Evolutionary conservation across 202 grass and related monocot genomes (phyloP).

Genomic region (Hordeum pubiflorum): DNA sequence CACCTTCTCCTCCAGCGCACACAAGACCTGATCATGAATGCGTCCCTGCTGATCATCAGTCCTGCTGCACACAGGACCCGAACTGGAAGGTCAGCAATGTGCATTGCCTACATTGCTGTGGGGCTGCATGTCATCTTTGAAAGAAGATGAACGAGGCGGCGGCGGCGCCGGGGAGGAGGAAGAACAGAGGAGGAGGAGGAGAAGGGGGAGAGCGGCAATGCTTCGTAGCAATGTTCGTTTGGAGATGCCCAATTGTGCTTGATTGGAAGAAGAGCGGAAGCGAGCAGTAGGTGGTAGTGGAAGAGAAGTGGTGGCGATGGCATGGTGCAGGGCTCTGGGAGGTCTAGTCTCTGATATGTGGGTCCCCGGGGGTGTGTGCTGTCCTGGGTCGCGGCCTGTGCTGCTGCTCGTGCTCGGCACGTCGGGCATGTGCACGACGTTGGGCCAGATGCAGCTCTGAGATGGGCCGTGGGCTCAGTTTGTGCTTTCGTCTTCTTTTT

Average conservation of each 20-base stretch:
- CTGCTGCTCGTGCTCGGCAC: constrained; percentile 27
- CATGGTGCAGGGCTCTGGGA: background rate
- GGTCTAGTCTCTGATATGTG: background rate
- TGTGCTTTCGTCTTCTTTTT: background rate
- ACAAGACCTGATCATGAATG: background rate
- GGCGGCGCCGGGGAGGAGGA: background rate
- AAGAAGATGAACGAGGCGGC: background rate
- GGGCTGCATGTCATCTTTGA: background rate
- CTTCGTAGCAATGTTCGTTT: background rate
- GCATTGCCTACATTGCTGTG: background rate
- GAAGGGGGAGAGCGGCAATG: background rate
- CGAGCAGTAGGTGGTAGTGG: constrained; percentile 25
- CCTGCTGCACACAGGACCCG: background rate
- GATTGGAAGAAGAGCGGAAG: background rate
- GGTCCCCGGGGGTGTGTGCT: background rate
- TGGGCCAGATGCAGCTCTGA: background rate
- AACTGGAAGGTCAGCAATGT: background rate
- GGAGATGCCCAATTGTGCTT: background rate
- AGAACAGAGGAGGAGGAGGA: background rate
- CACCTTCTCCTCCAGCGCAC: background rate
- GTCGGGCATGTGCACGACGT: background rate
- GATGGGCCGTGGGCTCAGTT: background rate
- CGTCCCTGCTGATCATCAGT: background rate
- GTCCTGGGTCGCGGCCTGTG: background rate
- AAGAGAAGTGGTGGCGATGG: constrained; percentile 21